These are phyloP conservation scores for Alternaria angustiovoidea DNA, from an alignment of 2,329 filamentous ascomycete genomes.

Conservation along the genomic window DNA sequence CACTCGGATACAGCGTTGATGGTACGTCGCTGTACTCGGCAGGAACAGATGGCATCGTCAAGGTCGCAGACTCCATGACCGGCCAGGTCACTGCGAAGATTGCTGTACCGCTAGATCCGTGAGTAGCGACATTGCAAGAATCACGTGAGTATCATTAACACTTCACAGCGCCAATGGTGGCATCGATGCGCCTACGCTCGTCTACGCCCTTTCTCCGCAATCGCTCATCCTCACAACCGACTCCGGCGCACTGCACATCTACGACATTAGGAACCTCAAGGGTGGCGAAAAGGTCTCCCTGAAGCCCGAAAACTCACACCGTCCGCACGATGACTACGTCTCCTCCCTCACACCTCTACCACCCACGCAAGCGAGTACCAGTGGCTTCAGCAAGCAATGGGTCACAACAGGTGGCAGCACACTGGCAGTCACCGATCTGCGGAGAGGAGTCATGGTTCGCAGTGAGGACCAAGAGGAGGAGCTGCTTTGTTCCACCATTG, in stretches of 20 bases:
- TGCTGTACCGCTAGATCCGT: slow-evolving; percentile 67
- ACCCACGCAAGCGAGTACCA: slow-evolving; percentile 79
- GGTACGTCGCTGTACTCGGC: slow-evolving; percentile 71
- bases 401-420: slow-evolving; percentile 92
- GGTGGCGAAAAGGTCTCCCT: slow-evolving; percentile 54
- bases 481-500: slow-evolving; percentile 79
- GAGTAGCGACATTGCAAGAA: slow-evolving; percentile 3
- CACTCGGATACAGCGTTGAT: slow-evolving; percentile 79
- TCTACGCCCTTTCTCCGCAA: slow-evolving; percentile 86
- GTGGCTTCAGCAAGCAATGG: slow-evolving; percentile 93
- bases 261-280: slow-evolving; percentile 73
- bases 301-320: slow-evolving; percentile 77
- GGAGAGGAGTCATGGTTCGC: slow-evolving; percentile 82
- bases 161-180: slow-evolving; percentile 52
- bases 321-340: slow-evolving; percentile 91
- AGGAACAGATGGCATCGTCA: slow-evolving; percentile 70
- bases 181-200: slow-evolving; percentile 77
- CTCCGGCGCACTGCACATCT: slow-evolving; percentile 85
- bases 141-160: slow-evolving; percentile 16
- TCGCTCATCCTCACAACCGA: slow-evolving; percentile 90
- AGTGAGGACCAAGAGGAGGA: slow-evolving; percentile 97
- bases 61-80: slow-evolving; percentile 65
- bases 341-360: slow-evolving; percentile 87
- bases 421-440: slow-evolving; percentile 86
- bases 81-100: slow-evolving; percentile 82